phyloP scores from a whole-genome alignment of 2,329 filamentous ascomycete species.

The Verticillium longisporum region DNA sequence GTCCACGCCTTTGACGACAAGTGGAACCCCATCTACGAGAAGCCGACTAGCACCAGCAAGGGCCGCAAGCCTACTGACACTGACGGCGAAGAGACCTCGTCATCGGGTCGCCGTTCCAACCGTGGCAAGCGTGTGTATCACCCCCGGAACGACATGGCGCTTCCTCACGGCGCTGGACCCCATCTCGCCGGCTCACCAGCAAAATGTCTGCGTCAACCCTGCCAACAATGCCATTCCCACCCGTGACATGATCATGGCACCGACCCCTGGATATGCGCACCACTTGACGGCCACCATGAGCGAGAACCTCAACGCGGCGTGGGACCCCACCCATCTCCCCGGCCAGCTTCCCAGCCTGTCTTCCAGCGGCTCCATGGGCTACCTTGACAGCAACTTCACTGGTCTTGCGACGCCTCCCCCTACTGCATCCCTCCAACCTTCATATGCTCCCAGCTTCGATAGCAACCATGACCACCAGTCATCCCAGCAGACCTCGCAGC shows the following conservation, averaged over 20 bases:
- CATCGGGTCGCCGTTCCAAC: constrained; percentile 2
- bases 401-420: constrained; percentile 52
- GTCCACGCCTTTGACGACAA: constrained; percentile 39
- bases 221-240: constrained; percentile 7
- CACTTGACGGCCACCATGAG: constrained; percentile 49
- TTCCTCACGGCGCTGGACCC: constrained; percentile 57
- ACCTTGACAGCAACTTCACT: constrained; percentile 41
- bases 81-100: constrained; percentile 20
- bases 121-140: constrained; percentile 30
- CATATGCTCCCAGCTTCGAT: constrained; percentile 40
- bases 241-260: constrained; percentile 45
- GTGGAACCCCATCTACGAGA: constrained; percentile 32
- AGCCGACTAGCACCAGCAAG: constrained; percentile 13
- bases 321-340: constrained; percentile 30
- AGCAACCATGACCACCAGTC: constrained; percentile 11
- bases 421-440: constrained; percentile 41
- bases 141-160: constrained; percentile 51
- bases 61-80: constrained; percentile 9
- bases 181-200: constrained; percentile 51
- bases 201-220: constrained; percentile 26
- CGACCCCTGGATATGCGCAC: constrained; percentile 35
- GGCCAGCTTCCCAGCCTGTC: constrained; percentile 24
- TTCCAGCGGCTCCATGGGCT: constrained; percentile 25
- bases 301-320: constrained; percentile 46
- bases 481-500: constrained; percentile 1